A percentile compares a stretch with the other conserved stretches of the same genome.
These are phyloP conservation scores for Eimeria zaria DNA, from an alignment of 169 alveolate genomes.

Conservation along the genomic window DNA sequence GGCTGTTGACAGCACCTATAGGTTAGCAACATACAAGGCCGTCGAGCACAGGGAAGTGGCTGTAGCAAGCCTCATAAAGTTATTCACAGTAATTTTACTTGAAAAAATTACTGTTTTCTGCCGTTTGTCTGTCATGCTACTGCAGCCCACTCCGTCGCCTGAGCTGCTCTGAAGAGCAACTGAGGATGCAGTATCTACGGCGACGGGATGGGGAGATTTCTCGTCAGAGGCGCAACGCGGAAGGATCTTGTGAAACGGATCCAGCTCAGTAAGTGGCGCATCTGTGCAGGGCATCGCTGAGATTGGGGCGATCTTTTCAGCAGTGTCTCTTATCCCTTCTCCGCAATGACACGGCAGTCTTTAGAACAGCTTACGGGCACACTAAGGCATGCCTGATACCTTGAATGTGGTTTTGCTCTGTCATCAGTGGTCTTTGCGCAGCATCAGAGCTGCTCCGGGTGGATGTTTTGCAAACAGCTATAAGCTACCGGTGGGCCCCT, in stretches of 20 bases:
- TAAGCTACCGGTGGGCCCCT: conserved; percentile 51
- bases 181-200: conserved; percentile 29
- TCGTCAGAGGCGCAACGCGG: conserved; percentile 58
- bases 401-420: background rate
- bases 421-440: conserved; percentile 63
- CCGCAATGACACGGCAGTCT: background rate
- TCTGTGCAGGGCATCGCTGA: background rate
- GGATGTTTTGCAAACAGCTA: conserved; percentile 55
- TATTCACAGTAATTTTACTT: too few relatives aligned
- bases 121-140: background rate
- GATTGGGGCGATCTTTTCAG: background rate
- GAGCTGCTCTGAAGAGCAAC: conserved; percentile 62
- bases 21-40: background rate
- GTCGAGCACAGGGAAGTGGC: background rate
- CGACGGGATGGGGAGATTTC: conserved; percentile 59
- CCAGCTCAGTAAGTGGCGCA: conserved; percentile 40
- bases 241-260: conserved; percentile 40
- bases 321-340: background rate
- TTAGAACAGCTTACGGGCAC: background rate
- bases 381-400: background rate
- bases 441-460: conserved; percentile 73
- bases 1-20: too few relatives aligned
- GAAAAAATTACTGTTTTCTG: background rate
- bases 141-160: conserved; percentile 76
- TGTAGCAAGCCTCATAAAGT: background rate